Conservation (phyloP, 2,329 filamentous ascomycete genomes). For the Alternaria brassicicola region DNA sequence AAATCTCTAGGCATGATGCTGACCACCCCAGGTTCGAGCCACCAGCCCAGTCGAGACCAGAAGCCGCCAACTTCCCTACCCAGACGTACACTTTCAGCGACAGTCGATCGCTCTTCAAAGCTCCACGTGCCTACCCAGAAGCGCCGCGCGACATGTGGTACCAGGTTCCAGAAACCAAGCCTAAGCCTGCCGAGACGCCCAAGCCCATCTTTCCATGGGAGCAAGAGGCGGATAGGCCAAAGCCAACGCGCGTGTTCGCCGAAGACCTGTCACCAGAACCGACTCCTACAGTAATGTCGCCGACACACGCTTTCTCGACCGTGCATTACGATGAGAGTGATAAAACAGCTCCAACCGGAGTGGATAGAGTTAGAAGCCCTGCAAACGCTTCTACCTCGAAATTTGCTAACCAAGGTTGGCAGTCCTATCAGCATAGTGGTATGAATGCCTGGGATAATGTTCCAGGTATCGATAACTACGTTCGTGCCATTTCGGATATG, state of each 20-base stretch:
- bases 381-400: conserved; percentile 28
- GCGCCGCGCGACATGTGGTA: conserved; percentile 90
- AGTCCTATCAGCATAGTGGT: conserved; percentile 67
- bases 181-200: conserved; percentile 64
- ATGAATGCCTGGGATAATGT: conserved; percentile 92
- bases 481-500: conserved; percentile 70
- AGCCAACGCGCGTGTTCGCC: conserved; percentile 69
- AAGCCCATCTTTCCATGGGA: conserved; percentile 93
- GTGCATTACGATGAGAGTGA: conserved; percentile 36
- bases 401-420: conserved; percentile 67
- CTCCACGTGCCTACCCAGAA: conserved; percentile 78
- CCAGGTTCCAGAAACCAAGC: conserved; percentile 68
- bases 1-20: conserved; percentile 3
- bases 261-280: conserved; percentile 56
- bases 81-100: conserved; percentile 83
- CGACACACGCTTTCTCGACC: conserved; percentile 38
- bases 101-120: conserved; percentile 74
- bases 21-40: conserved; percentile 50
- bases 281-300: conserved; percentile 39
- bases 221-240: conserved; percentile 65
- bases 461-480: conserved; percentile 85
- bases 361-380: conserved; percentile 22
- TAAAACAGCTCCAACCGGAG: conserved; percentile 12
- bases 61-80: conserved; percentile 81
- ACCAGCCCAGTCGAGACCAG: conserved; percentile 72